These are phyloP conservation scores for Aspergillus brasiliensis DNA, from an alignment of 2,329 filamentous ascomycete genomes.

Conservation along the genomic window DNA sequence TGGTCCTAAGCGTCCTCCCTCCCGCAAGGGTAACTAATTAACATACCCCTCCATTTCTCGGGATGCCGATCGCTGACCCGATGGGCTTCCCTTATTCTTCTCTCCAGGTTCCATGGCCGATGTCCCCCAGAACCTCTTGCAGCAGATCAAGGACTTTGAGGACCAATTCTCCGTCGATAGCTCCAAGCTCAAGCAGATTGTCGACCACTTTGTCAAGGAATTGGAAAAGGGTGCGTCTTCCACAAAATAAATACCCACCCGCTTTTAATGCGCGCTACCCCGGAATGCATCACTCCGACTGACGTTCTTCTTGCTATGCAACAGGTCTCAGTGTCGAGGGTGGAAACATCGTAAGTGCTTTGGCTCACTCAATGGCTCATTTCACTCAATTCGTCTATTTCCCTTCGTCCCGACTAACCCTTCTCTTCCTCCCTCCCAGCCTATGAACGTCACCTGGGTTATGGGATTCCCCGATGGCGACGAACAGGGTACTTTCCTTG, in stretches of 20 bases:
- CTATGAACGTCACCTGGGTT: constrained; percentile 98
- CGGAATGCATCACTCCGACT: background rate
- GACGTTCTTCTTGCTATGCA: background rate
- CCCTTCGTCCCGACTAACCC: background rate
- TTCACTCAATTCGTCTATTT: background rate
- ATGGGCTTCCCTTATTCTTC: constrained; percentile 2
- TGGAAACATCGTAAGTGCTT: constrained; percentile 78
- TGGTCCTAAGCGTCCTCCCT: constrained; percentile 65
- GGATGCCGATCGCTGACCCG: constrained; percentile 5
- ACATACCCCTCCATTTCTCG: background rate
- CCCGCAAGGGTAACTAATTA: constrained; percentile 69
- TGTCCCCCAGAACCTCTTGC: constrained; percentile 79
- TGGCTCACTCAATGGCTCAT: background rate
- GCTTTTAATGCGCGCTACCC: background rate
- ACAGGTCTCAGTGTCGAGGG: constrained; percentile 81
- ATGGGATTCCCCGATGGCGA: constrained; percentile 84
- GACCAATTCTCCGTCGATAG: constrained; percentile 77
- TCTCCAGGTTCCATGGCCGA: constrained; percentile 80
- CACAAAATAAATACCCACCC: too few relatives aligned
- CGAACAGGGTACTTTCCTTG: constrained; percentile 84
- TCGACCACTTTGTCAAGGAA: constrained; percentile 84
- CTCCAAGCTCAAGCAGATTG: constrained; percentile 84
- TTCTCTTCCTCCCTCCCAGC: constrained; percentile 53
- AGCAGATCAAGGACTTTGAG: constrained; percentile 82
- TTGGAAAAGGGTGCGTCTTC: constrained; percentile 71